Conservation (phyloP, 2,329 filamentous ascomycete species). For the Cercospora sp. region DNA sequence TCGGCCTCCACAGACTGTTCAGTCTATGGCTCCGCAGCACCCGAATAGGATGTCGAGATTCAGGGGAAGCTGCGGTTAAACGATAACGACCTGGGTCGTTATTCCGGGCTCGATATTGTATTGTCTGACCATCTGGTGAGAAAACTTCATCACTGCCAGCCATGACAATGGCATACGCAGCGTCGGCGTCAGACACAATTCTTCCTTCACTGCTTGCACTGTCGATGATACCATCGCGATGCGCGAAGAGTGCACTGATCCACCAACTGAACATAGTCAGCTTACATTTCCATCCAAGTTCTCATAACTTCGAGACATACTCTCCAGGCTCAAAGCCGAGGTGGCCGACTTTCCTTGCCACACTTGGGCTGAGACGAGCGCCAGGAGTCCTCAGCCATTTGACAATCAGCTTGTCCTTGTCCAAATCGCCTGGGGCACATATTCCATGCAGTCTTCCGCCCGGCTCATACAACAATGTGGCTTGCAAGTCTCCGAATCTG, state of each 20-base stretch:
- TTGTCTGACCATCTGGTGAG: slow-evolving; percentile 37
- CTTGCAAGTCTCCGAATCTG: slow-evolving; percentile 39
- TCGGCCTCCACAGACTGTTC: slow-evolving; percentile 48
- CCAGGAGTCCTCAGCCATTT: slow-evolving; percentile 38
- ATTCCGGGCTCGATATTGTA: slow-evolving; percentile 45
- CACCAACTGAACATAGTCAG: slow-evolving; percentile 45
- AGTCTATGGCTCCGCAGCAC: slow-evolving; percentile 49
- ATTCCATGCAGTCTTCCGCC: slow-evolving; percentile 48
- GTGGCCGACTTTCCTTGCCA: slow-evolving; percentile 42
- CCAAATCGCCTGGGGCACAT: slow-evolving; percentile 41
- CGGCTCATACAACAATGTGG: slow-evolving; percentile 45
- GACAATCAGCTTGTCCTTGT: slow-evolving; percentile 40
- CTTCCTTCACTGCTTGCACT: slow-evolving; percentile 44
- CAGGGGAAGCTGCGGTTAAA: slow-evolving; percentile 45
- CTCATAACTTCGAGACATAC: slow-evolving; percentile 30
- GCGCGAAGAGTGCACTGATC: slow-evolving; percentile 51
- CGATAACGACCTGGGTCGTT: slow-evolving; percentile 48
- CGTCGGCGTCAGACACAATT: slow-evolving; percentile 44
- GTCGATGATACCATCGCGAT: slow-evolving; percentile 51
- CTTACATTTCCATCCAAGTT: not conserved
- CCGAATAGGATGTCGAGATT: slow-evolving; percentile 45
- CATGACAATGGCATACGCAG: slow-evolving; percentile 50
- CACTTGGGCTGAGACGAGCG: slow-evolving; percentile 36
- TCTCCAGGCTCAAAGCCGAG: slow-evolving; percentile 50
- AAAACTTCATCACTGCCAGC: slow-evolving; percentile 44